Percentiles rank a stretch among this genome's conserved stretches.
Conservation (phyloP, 1,284 basidiomycete genomes). For the Thecaphora frezii region DNA sequence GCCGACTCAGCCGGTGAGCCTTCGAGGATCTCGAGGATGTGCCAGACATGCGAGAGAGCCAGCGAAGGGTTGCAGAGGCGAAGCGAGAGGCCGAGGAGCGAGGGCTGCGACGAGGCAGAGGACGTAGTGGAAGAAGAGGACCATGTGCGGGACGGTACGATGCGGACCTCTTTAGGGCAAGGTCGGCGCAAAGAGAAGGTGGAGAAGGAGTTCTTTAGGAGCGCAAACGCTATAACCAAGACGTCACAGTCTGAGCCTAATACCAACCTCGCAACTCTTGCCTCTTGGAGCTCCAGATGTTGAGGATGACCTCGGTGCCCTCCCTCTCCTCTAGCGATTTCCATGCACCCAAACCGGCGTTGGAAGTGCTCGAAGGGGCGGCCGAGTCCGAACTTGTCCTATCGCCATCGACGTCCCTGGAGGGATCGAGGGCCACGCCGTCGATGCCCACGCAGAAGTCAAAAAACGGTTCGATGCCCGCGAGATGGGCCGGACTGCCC, state of each 20-base stretch:
- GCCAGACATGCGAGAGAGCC: constrained; percentile 69
- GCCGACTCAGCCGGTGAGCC: constrained; percentile 83
- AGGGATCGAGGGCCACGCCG: constrained; percentile 49
- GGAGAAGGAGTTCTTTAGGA: not conserved
- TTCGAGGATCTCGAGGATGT: constrained; percentile 93
- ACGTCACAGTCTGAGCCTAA: no score
- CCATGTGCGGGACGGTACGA: constrained; percentile 84
- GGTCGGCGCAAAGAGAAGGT: not conserved
- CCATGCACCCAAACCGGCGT: constrained; percentile 45
- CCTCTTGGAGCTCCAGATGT: constrained; percentile 88
- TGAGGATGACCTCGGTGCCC: constrained; percentile 73
- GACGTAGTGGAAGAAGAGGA: constrained; percentile 43
- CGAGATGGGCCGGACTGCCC: constrained; percentile 65
- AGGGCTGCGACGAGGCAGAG: constrained; percentile 62
- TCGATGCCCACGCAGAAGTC: constrained; percentile 93
- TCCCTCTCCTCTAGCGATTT: constrained; percentile 76
- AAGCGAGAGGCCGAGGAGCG: constrained; percentile 86
- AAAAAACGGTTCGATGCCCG: constrained; percentile 90
- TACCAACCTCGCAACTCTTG: constrained; percentile 82
- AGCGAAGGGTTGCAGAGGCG: constrained; percentile 68
- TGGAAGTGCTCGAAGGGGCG: not conserved
- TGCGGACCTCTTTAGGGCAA: constrained; percentile 67
- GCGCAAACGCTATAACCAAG: no score
- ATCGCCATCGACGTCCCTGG: constrained; percentile 34
- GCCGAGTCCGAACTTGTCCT: not conserved